Conservation (phyloP, 140 eudicot species). For the Anethum foeniculum region DNA sequence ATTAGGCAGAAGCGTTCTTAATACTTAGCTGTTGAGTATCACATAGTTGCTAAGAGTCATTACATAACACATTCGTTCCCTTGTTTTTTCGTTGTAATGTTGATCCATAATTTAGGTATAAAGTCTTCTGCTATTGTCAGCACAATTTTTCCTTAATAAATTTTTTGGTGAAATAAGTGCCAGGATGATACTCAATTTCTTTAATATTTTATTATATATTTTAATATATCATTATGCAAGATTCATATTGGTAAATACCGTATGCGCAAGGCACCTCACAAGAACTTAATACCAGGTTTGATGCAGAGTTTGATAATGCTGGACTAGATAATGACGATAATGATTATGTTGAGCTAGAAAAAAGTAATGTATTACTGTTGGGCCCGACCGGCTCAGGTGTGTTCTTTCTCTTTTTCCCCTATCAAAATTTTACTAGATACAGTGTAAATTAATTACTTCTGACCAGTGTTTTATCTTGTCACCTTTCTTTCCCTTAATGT, state of each 20-base stretch:
- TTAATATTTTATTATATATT: background rate
- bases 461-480: background rate
- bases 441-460: background rate
- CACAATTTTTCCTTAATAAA: background rate
- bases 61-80: background rate
- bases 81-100: background rate
- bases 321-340: slow-evolving; percentile 55
- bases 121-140: background rate
- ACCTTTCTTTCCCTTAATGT: background rate
- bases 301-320: slow-evolving; percentile 33
- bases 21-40: background rate
- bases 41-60: background rate
- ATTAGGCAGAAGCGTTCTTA: background rate
- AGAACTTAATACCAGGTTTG: slow-evolving; percentile 47
- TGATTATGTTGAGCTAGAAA: slow-evolving; percentile 62
- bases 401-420: background rate
- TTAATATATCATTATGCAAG: background rate
- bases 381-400: slow-evolving; percentile 97
- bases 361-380: slow-evolving; percentile 85
- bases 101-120: background rate
- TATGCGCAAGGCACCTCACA: background rate
- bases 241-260: slow-evolving; percentile 3
- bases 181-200: background rate
- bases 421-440: background rate
- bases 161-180: background rate